Conservation (phyloP, 73 alveolate genomes). For the Loxodes magnus region DNA sequence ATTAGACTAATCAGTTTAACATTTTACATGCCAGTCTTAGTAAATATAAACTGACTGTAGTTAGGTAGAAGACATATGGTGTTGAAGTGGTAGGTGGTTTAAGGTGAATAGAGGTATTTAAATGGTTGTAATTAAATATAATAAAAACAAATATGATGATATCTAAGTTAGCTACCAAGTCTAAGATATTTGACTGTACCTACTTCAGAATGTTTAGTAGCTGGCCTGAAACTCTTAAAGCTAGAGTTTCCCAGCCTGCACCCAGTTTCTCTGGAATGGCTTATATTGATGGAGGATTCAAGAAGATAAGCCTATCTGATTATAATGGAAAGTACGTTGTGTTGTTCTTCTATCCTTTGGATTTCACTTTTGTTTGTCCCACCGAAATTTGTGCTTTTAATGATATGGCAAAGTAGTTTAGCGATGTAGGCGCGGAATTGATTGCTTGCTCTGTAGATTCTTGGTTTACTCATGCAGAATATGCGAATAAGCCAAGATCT, state of each 20-base stretch:
- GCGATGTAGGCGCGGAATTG: constrained; percentile 47
- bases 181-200: no score
- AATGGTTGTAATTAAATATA: no score
- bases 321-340: constrained; percentile 79
- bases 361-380: constrained; percentile 87
- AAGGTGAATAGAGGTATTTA: no score
- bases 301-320: constrained; percentile 48
- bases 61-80: no score
- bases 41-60: no score
- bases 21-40: no score
- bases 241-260: constrained; percentile 54
- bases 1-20: no score
- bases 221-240: constrained; percentile 7
- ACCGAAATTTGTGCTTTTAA: constrained; percentile 69
- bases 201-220: no score
- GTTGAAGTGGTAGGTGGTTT: no score
- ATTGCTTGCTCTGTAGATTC: constrained; percentile 78
- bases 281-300: constrained; percentile 48
- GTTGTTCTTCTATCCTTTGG: constrained; percentile 83
- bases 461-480: constrained; percentile 59
- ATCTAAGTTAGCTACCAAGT: no score
- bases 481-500: constrained; percentile 51
- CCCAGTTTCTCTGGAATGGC: constrained; percentile 71
- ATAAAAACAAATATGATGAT: no score
- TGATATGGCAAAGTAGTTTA: constrained; percentile 56